Conservation (phyloP, 441 rosid species). For the Aleurites moluccanus region DNA sequence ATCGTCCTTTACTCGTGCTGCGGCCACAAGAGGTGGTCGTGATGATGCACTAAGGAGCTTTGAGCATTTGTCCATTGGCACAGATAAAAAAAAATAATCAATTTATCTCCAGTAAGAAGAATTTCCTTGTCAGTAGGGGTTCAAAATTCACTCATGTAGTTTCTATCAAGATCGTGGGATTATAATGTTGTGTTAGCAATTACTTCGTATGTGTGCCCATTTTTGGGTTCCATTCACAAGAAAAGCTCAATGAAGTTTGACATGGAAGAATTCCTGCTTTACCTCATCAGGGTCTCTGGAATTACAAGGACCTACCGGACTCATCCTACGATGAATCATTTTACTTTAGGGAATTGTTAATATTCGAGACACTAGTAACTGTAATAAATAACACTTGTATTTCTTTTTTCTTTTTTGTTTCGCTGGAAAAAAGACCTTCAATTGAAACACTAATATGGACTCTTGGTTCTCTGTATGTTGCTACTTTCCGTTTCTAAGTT, state of each 20-base stretch:
- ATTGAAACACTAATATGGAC: not conserved
- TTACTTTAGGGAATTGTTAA: slow-evolving; percentile 13
- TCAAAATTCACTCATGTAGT: slow-evolving; percentile 16
- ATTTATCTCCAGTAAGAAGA: slow-evolving; percentile 23
- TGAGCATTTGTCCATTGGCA: slow-evolving; percentile 75
- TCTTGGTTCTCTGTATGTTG: not conserved
- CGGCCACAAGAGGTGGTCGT: slow-evolving; percentile 47
- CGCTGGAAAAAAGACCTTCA: not conserved
- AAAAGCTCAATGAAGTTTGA: slow-evolving; percentile 13
- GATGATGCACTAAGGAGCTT: slow-evolving; percentile 73
- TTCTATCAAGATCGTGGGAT: slow-evolving; percentile 23
- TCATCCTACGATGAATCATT: slow-evolving; percentile 1
- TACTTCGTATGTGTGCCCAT: slow-evolving; percentile 27
- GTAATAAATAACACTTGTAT: slow-evolving; percentile 3
- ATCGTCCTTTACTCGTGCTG: slow-evolving; percentile 56
- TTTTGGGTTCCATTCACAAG: slow-evolving; percentile 21
- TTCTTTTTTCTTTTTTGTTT: not conserved
- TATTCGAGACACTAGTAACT: slow-evolving; percentile 14
- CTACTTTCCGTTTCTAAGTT: no score
- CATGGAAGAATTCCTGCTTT: not conserved
- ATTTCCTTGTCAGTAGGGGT: not conserved
- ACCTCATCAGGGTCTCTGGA: slow-evolving; percentile 22
- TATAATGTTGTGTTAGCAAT: slow-evolving; percentile 16
- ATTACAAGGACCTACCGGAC: not conserved
- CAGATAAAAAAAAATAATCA: slow-evolving; percentile 61